A percentile compares a stretch with the other conserved stretches of the same genome.
phyloP scores from a whole-genome alignment of 176 grass and related monocot genomes.

The Cenchrus fungigraminus region DNA sequence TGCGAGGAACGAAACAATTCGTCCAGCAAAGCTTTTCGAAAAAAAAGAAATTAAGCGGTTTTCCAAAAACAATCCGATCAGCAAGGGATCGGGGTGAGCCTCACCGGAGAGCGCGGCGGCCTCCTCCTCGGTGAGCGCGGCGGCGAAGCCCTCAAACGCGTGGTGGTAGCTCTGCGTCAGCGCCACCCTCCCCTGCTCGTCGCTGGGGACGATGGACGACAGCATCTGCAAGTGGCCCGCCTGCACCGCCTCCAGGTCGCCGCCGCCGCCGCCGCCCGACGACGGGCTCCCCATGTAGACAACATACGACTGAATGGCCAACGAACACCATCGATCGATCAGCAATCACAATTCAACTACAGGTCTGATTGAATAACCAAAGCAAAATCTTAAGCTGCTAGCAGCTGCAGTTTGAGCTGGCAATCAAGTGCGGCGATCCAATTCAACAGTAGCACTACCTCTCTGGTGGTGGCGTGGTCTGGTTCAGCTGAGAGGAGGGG shows the following conservation, averaged over 20 bases:
- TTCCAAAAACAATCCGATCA: too few species aligned
- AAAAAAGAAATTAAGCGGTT: background rate
- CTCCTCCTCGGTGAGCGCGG: conserved; percentile 79
- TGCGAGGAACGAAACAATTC: background rate
- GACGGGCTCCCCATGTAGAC: conserved; percentile 73
- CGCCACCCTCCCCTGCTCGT: conserved; percentile 58
- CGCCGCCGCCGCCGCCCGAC: conserved; percentile 19
- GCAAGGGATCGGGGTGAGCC: background rate
- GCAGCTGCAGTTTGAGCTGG: background rate
- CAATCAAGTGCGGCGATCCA: background rate
- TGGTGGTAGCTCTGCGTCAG: conserved; percentile 92
- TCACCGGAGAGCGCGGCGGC: conserved; percentile 76
- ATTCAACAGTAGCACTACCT: conserved; percentile 43
- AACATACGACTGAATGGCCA: conserved; percentile 76
- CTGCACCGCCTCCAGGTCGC: conserved; percentile 46
- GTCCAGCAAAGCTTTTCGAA: background rate
- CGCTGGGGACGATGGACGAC: conserved; percentile 70
- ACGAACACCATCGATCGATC: background rate
- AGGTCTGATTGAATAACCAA: background rate
- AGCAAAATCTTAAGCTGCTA: background rate
- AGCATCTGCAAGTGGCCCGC: conserved; percentile 78
- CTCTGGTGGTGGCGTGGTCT: conserved; percentile 29
- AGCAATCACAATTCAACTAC: background rate
- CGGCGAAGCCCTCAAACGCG: conserved; percentile 85
- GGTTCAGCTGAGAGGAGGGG: conserved; percentile 48